Base-by-base conservation (phyloP, 2,329 filamentous ascomycete genomes). In the Monilinia fructicola region DNA sequence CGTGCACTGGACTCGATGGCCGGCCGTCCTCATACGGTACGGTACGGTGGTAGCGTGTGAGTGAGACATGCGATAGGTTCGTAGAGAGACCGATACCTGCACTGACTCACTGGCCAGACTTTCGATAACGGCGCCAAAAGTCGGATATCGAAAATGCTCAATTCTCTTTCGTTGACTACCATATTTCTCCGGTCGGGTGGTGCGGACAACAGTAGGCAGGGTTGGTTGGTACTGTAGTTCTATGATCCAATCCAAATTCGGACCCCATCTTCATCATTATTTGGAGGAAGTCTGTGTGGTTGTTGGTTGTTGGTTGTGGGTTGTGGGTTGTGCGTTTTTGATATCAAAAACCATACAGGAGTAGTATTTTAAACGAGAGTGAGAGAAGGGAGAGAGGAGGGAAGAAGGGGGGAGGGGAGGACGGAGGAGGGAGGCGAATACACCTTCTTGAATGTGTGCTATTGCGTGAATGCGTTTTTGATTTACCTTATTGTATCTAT, bases 151-250 rank as follows among this genome's bases (percentile, higher is more conserved):
- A 42, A 26, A 26, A 61, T 38, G 4, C 44, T 23, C 31, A 31
- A 26, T 26, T 61, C 44, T 50, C 58, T 50, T 61, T 61, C 44
- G 44, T 46, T 12, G 58, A 50, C 21, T 48, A 1, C 31, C 16
- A 52, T 40, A 61, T 61, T 50, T n/a, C n/a, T 61, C 58, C 58
- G n/a, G 58, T 61, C n/a, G 31, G n/a, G 44, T 50, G 58, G 44
- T 50, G 46, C 16, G 58, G 58, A 50, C 44, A 50, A 50, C 44
- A 50, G 58, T 50, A 26, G 56, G 21, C 31, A 35, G 31, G 31
- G 31, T 35, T 35, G 46, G 46, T n/a, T n/a, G n/a, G n/a, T n/a
- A n/a, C n/a, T n/a, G n/a, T 60, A 42, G 44, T 60, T 50, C 28
- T 35, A 50, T 50, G 28, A 44, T 44, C 23, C 40, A 58, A 44